Conservation (phyloP, 805 yeast species). For the Saturnispora quitensis region DNA sequence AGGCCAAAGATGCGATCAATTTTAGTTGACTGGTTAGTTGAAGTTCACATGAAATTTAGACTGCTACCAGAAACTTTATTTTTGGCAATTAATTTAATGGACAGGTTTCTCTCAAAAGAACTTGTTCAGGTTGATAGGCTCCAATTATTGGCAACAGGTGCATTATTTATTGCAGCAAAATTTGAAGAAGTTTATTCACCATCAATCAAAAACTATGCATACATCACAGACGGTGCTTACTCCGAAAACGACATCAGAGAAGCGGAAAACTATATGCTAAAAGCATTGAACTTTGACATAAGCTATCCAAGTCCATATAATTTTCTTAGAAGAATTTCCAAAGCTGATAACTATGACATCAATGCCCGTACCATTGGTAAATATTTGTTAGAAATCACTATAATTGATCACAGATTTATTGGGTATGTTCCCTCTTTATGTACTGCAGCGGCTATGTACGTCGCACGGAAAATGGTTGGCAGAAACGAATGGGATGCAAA, state of each 20-base stretch:
- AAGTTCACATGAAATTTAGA: slow-evolving; percentile 76
- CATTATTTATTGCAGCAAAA: slow-evolving; percentile 83
- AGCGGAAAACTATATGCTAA: slow-evolving; percentile 74
- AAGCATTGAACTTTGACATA: slow-evolving; percentile 62
- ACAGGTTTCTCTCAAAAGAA: slow-evolving; percentile 71
- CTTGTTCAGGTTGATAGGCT: slow-evolving; percentile 68
- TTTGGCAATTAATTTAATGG: slow-evolving; percentile 78
- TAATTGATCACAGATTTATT: slow-evolving; percentile 68
- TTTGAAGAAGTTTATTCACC: slow-evolving; percentile 90
- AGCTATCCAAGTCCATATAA: slow-evolving; percentile 87
- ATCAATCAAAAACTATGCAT: slow-evolving; percentile 74
- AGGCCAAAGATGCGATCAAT: slow-evolving; percentile 81
- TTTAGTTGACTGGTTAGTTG: slow-evolving; percentile 89
- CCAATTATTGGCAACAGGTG: slow-evolving; percentile 79
- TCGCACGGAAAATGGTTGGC: slow-evolving; percentile 66
- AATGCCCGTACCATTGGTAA: slow-evolving; percentile 80
- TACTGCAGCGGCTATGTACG: slow-evolving; percentile 83
- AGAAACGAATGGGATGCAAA: slow-evolving; percentile 73
- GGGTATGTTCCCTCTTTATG: slow-evolving; percentile 67
- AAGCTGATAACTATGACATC: slow-evolving; percentile 84
- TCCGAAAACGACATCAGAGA: slow-evolving; percentile 71
- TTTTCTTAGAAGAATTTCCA: slow-evolving; percentile 78
- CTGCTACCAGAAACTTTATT: slow-evolving; percentile 79
- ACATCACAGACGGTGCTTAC: slow-evolving; percentile 80
- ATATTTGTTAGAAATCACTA: slow-evolving; percentile 68